Evolutionary conservation across 1,139 yeast genomes (phyloP).

Genomic region (Saccharomyces pastorianus): DNA sequence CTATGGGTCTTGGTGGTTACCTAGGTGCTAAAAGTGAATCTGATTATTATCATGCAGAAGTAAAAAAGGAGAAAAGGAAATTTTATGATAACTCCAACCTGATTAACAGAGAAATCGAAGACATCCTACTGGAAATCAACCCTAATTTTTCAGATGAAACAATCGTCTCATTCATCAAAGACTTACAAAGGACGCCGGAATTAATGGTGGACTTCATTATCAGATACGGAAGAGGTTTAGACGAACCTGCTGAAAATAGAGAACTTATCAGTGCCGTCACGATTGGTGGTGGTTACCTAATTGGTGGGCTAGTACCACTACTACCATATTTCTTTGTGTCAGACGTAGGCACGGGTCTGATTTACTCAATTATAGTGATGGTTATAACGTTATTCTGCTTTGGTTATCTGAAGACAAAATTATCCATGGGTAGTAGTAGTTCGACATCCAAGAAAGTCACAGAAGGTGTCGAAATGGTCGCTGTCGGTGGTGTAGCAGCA

Average conservation of each 20-base stretch:
- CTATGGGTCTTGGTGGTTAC: slow-evolving; percentile 81
- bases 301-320: slow-evolving; percentile 73
- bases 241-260: slow-evolving; percentile 78
- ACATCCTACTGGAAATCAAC: slow-evolving; percentile 55
- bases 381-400: slow-evolving; percentile 74
- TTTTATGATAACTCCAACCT: slow-evolving; percentile 57
- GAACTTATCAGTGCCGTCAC: slow-evolving; percentile 67
- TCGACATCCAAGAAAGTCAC: slow-evolving; percentile 50
- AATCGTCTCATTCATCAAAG: slow-evolving; percentile 55
- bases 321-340: slow-evolving; percentile 69
- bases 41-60: slow-evolving; percentile 64
- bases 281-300: slow-evolving; percentile 64
- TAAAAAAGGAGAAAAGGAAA: slow-evolving; percentile 58
- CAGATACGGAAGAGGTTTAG: slow-evolving; percentile 69
- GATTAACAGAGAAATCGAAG: slow-evolving; percentile 57
- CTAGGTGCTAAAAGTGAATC: slow-evolving; percentile 74
- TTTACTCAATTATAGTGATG: slow-evolving; percentile 78
- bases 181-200: slow-evolving; percentile 61
- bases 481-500: slow-evolving; percentile 92
- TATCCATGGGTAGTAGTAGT: slow-evolving; percentile 76
- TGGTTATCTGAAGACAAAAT: slow-evolving; percentile 76
- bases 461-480: slow-evolving; percentile 86
- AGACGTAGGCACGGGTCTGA: slow-evolving; percentile 67
- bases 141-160: slow-evolving; percentile 54
- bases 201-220: slow-evolving; percentile 66